phyloP scores from a whole-genome alignment of 345 rosid genomes.

The Pistacia integerrima region DNA sequence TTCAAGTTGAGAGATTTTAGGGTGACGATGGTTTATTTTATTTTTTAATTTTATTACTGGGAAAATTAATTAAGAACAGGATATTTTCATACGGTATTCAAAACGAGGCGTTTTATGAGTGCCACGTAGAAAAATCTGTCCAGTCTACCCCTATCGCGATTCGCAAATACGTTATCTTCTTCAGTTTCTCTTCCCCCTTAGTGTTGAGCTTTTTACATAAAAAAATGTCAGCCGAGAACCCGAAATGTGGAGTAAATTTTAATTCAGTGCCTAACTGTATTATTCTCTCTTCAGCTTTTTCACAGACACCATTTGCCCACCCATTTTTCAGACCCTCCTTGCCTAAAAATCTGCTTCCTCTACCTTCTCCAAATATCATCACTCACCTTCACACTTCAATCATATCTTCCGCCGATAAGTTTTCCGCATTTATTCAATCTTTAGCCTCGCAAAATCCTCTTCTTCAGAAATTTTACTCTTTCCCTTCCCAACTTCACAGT shows the following conservation, averaged over 20 bases:
- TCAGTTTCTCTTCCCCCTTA: background rate
- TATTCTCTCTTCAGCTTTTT: slow-evolving; percentile 45
- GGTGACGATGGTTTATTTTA: too few species aligned
- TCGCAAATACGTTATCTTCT: slow-evolving; percentile 8
- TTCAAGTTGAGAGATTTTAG: too few species aligned
- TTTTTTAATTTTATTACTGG: too few species aligned
- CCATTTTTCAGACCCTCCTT: slow-evolving; percentile 33
- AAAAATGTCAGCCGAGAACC: slow-evolving; percentile 30
- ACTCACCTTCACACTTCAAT: slow-evolving; percentile 49
- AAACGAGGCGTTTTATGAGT: slow-evolving; percentile 10
- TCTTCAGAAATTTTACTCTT: slow-evolving; percentile 39
- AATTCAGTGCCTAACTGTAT: slow-evolving; percentile 31
- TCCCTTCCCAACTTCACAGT: slow-evolving; percentile 45
- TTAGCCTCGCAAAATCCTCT: slow-evolving; percentile 57
- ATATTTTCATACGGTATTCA: background rate
- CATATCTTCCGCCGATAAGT: slow-evolving; percentile 43
- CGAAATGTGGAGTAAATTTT: background rate
- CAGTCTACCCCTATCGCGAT: slow-evolving; percentile 10
- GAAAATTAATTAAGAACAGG: background rate
- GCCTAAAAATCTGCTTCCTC: slow-evolving; percentile 30
- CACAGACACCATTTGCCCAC: slow-evolving; percentile 37
- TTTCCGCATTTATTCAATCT: slow-evolving; percentile 34
- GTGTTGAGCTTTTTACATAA: background rate
- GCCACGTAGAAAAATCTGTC: background rate
- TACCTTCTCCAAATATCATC: slow-evolving; percentile 35